Base-by-base conservation (phyloP, 2,329 filamentous ascomycete species). In the Penicillium sp. region DNA sequence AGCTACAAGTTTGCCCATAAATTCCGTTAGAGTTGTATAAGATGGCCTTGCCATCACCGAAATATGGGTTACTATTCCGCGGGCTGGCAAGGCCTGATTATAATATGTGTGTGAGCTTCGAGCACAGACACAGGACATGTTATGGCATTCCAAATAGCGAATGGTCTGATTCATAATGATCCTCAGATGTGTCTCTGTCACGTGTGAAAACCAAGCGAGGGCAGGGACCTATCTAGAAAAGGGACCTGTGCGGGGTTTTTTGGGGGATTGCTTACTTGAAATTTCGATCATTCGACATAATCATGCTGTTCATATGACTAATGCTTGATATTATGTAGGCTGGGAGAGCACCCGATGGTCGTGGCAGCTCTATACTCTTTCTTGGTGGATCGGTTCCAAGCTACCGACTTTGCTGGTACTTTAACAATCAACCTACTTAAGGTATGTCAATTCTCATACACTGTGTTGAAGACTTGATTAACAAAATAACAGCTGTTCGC, bases 261-360 rank as follows among this genome's bases (percentile, higher is more conserved):
- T 32, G 24, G 21, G 21, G 38, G 31, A 21, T 11, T 24, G 22
- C 34, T 16, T 22, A 49, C 44, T 11, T 57, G 36, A 52, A 13
- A 49, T 14, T 16, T 22, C 34, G 11, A 21, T 29, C 40, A 21
- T 11, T 49, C 21, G 32, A 32, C 32, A 50, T 50, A 42, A 42
- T 45, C 6, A 42, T 42, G 6, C 14, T 32, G 47, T 31, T 43
- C 48, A 47, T 58, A 52, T 64, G 52, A 65, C 71, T 74, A 61
- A 69, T 64, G 39, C 43, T 51, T 43, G 49, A 47, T 60, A 58
- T 60, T 59, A 53, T 67, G 50, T 66, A 81, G 78, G 70, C 68
- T 80, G 62, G 78, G 78, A 54, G 78, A 81, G 61, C 78, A 80
- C 61, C 77, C 76, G 8, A 75, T 77, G 59, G 72, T 77, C 27